Conservation (phyloP, 495 filamentous ascomycete species). For the Hyaloscypha variabilis region DNA sequence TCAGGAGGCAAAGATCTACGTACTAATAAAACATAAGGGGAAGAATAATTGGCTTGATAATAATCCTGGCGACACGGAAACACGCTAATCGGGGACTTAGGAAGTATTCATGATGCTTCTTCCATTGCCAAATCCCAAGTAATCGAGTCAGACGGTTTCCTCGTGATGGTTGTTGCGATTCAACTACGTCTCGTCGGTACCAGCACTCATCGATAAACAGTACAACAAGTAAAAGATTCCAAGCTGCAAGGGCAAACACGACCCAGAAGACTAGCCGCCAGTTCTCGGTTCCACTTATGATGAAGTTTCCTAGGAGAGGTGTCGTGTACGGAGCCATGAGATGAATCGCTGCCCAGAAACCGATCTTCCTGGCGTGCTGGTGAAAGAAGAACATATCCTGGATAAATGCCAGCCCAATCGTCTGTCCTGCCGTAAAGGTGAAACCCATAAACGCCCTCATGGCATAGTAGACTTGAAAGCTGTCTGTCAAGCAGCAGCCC, state of each 20-base stretch:
- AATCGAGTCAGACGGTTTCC: not conserved
- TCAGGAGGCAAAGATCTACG: not conserved
- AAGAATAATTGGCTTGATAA: conserved; percentile 49
- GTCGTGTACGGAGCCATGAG: conserved; percentile 64
- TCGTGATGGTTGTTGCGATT: not conserved
- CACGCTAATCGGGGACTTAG: not conserved
- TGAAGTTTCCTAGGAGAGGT: conserved; percentile 84
- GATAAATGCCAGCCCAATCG: conserved; percentile 53
- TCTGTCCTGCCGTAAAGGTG: conserved; percentile 43
- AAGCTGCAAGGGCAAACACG: conserved; percentile 65
- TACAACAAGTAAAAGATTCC: conserved; percentile 61
- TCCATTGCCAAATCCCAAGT: conserved; percentile 37
- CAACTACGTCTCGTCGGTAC: conserved; percentile 56
- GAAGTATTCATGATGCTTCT: conserved; percentile 22
- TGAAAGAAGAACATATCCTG: conserved; percentile 62
- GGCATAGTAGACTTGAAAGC: conserved; percentile 47
- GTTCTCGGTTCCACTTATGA: conserved; percentile 72
- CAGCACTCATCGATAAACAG: conserved; percentile 84
- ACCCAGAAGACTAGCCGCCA: conserved; percentile 79
- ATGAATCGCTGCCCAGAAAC: conserved; percentile 44
- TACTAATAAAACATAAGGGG: conserved; percentile 45
- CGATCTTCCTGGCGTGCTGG: conserved; percentile 52
- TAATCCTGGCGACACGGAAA: conserved; percentile 32
- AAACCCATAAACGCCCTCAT: conserved; percentile 52
- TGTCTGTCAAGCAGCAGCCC: not conserved